Percentiles rank a stretch among this genome's conserved stretches.
Conservation (phyloP, 768 basidiomycete genomes). For the Pseudohyphozyma bogoriensis region DNA sequence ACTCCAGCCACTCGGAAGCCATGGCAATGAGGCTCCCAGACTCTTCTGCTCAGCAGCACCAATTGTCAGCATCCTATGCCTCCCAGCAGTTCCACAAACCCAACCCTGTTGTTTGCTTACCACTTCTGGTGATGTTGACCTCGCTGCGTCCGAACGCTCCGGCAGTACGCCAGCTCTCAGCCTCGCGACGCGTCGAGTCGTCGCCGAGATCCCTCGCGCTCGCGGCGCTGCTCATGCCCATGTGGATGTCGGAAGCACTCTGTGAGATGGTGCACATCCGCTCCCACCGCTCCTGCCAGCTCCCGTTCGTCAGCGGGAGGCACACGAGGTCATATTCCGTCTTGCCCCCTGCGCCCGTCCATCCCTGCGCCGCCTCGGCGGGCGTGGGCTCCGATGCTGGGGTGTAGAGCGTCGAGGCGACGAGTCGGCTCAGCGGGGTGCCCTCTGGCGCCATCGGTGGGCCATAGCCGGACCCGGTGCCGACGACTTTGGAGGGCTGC, state of each 20-base stretch:
- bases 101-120: conserved; percentile 42
- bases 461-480: conserved; percentile 24
- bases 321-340: conserved; percentile 68
- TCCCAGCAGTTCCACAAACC: not conserved
- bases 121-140: conserved; percentile 79
- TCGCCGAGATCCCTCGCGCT: conserved; percentile 36
- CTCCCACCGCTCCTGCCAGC: conserved; percentile 80
- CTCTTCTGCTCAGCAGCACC: conserved; percentile 40
- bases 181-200: conserved; percentile 43
- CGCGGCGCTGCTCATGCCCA: conserved; percentile 17
- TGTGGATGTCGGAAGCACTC: conserved; percentile 42
- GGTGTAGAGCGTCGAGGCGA: conserved; percentile 19
- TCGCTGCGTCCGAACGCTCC: conserved; percentile 73
- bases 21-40: conserved; percentile 51
- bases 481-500: conserved; percentile 32
- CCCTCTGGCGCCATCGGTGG: conserved; percentile 22
- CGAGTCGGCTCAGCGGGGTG: conserved; percentile 23
- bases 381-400: conserved; percentile 20
- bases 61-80: conserved; percentile 1
- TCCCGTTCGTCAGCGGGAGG: conserved; percentile 76
- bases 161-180: conserved; percentile 77
- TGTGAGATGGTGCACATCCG: conserved; percentile 54
- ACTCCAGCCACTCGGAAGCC: conserved; percentile 87
- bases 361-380: conserved; percentile 22
- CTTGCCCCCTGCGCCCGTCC: conserved; percentile 11